Evolutionary conservation across 768 basidiomycete species (phyloP).

Genomic region (Leccinum uliginosum): DNA sequence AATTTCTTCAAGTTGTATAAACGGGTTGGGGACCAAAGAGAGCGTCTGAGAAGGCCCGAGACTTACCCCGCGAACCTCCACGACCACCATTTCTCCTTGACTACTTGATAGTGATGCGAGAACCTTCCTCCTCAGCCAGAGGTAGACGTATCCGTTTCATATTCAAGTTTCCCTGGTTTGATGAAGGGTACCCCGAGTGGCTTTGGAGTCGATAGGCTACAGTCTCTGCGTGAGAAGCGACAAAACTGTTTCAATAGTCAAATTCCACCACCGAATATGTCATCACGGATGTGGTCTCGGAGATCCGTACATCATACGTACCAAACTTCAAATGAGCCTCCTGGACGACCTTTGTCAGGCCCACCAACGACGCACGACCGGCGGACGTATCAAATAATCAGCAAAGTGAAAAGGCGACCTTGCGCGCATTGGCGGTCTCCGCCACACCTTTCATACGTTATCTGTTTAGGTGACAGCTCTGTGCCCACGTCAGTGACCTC

Average conservation of each 20-base stretch:
- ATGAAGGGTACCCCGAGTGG: constrained; percentile 78
- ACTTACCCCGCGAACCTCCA: constrained; percentile 35
- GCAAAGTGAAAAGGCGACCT: constrained; percentile 24
- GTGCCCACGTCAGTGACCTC: neutral
- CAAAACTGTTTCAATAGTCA: too few species aligned
- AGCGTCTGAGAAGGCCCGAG: neutral
- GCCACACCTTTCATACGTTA: constrained; percentile 24
- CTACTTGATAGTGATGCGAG: constrained; percentile 82
- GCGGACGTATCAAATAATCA: constrained; percentile 25
- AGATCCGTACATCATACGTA: constrained; percentile 9
- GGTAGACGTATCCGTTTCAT: constrained; percentile 60
- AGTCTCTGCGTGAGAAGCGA: constrained; percentile 35
- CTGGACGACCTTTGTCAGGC: constrained; percentile 20
- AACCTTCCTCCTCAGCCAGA: constrained; percentile 60
- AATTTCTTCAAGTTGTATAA: constrained; percentile 32
- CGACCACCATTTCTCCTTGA: constrained; percentile 46
- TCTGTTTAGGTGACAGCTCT: constrained; percentile 15
- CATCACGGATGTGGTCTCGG: too few species aligned
- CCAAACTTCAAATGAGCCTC: constrained; percentile 29
- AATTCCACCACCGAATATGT: too few species aligned
- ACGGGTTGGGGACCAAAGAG: constrained; percentile 18
- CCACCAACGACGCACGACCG: neutral
- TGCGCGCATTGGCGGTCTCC: constrained; percentile 28
- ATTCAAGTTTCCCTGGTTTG: constrained; percentile 78
- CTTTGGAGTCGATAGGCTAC: constrained; percentile 82